These are phyloP conservation scores for Corymbia citriodora DNA, from an alignment of 441 rosid species.

Conservation along the genomic window DNA sequence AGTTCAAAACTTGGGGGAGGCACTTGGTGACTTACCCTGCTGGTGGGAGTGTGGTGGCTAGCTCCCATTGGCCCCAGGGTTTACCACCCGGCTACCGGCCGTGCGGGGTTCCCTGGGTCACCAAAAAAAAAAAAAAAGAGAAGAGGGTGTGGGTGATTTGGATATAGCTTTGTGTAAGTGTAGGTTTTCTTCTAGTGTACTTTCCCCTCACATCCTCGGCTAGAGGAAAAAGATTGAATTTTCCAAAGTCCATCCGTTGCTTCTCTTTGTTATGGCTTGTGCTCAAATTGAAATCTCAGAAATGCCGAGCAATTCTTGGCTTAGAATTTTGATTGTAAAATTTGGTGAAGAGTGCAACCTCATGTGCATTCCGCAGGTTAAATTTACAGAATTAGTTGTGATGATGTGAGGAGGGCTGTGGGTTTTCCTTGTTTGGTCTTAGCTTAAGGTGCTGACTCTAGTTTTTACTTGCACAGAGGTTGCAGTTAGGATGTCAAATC, in stretches of 20 bases:
- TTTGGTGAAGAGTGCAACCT: background rate
- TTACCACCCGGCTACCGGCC: too few species aligned
- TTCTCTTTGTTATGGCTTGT: background rate
- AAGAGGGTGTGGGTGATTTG: background rate
- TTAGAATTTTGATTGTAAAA: background rate
- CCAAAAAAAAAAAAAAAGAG: background rate
- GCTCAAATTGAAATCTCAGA: background rate
- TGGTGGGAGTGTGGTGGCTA: too few species aligned
- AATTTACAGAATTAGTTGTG: background rate
- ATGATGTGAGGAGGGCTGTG: background rate
- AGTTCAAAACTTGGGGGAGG: too few species aligned
- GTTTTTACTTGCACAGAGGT: background rate
- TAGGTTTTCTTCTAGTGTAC: background rate
- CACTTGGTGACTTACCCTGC: too few species aligned
- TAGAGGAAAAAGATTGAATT: background rate
- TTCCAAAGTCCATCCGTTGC: background rate
- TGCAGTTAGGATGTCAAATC: background rate
- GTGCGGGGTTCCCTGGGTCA: too few species aligned
- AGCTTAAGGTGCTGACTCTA: background rate
- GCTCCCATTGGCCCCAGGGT: too few species aligned
- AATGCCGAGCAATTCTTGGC: background rate
- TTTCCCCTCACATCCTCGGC: background rate
- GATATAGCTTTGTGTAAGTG: background rate
- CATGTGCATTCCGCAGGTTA: background rate
- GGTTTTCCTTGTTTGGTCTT: background rate